phyloP scores from a whole-genome alignment of 2,329 filamentous ascomycete species.

The Trichoderma atroviride region DNA sequence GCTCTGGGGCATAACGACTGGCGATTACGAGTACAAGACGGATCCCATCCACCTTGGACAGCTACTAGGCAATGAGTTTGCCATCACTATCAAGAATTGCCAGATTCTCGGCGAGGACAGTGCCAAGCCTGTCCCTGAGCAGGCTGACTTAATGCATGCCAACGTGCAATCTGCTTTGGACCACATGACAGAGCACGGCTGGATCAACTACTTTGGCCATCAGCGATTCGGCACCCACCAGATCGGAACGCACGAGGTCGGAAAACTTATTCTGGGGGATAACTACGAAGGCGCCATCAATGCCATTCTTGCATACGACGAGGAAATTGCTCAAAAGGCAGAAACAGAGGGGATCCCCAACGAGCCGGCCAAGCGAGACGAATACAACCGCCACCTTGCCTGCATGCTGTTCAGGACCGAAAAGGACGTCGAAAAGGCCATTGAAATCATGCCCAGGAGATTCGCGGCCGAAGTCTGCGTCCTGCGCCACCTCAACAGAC shows the following conservation, averaged over 20 bases:
- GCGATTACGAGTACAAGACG: slow-evolving; percentile 78
- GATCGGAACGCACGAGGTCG: slow-evolving; percentile 82
- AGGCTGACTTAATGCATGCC: slow-evolving; percentile 37
- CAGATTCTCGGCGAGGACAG: slow-evolving; percentile 53
- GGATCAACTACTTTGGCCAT: slow-evolving; percentile 98
- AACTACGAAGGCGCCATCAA: slow-evolving; percentile 81
- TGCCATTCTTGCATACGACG: slow-evolving; percentile 73
- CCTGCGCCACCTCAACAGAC: slow-evolving; percentile 71
- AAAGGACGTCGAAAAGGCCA: slow-evolving; percentile 60
- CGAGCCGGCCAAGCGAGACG: slow-evolving; percentile 68
- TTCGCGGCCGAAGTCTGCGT: slow-evolving; percentile 80
- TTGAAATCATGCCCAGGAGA: slow-evolving; percentile 72
- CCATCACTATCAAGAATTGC: slow-evolving; percentile 87
- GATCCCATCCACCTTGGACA: slow-evolving; percentile 79
- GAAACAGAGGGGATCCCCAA: slow-evolving; percentile 42
- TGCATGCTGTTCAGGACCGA: slow-evolving; percentile 72
- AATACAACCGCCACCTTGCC: slow-evolving; percentile 75
- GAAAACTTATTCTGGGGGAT: slow-evolving; percentile 78
- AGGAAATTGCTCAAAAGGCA: slow-evolving; percentile 56
- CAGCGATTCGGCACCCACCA: slow-evolving; percentile 92
- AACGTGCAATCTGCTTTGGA: slow-evolving; percentile 62
- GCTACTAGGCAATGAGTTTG: slow-evolving; percentile 86
- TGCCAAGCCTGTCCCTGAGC: slow-evolving; percentile 34
- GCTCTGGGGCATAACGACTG: slow-evolving; percentile 66
- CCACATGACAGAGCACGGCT: slow-evolving; percentile 73